Percentiles rank a stretch among this genome's conserved stretches.
Conservation (phyloP, 441 rosid genomes). For the Melastoma candidum region DNA sequence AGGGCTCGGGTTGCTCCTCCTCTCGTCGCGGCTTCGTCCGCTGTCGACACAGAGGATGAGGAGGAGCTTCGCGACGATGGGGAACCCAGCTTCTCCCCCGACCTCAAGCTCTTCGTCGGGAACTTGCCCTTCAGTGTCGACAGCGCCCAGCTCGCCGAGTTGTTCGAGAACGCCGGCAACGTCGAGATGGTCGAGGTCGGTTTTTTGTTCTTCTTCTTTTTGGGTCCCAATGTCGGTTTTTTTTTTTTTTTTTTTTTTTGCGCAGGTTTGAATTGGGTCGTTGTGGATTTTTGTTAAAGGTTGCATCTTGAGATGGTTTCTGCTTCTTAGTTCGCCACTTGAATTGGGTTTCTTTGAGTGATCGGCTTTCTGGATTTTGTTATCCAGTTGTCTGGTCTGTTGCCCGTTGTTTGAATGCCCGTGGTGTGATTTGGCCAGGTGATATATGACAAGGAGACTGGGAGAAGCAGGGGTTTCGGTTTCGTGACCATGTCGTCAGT, state of each 20-base stretch:
- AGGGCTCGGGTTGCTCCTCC: slow-evolving; percentile 10
- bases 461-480: slow-evolving; percentile 93
- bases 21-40: slow-evolving; percentile 55
- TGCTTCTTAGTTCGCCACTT: too few species aligned
- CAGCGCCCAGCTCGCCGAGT: slow-evolving; percentile 79
- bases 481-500: slow-evolving; percentile 85
- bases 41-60: slow-evolving; percentile 37
- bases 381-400: too few species aligned
- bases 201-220: neutral
- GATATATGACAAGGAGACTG: slow-evolving; percentile 80
- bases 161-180: slow-evolving; percentile 72
- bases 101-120: slow-evolving; percentile 85
- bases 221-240: neutral
- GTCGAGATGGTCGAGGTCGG: slow-evolving; percentile 94
- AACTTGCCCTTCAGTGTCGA: slow-evolving; percentile 82
- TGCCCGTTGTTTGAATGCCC: neutral
- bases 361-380: too few species aligned
- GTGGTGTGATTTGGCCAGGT: slow-evolving; percentile 31
- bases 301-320: too few species aligned
- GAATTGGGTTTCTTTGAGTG: too few species aligned
- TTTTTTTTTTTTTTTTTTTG: neutral
- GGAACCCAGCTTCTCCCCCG: slow-evolving; percentile 45
- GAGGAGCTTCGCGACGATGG: slow-evolving; percentile 40
- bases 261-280: neutral
- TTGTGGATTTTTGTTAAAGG: neutral